phyloP scores from a whole-genome alignment of 148 eudicot genomes.

The Amaranthus hypochondriacus region DNA sequence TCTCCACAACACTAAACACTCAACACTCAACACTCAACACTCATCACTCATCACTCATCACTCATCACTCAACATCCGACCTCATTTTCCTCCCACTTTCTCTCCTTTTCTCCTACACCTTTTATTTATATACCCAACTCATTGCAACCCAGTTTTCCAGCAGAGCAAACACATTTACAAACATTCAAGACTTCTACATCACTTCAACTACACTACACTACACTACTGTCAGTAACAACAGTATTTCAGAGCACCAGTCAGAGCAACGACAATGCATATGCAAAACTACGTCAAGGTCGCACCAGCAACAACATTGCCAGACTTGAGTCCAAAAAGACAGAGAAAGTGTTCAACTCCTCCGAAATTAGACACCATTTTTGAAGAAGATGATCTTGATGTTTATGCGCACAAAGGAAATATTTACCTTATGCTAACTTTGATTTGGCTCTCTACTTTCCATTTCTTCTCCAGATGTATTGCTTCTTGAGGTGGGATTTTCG shows the following conservation, averaged over 20 bases:
- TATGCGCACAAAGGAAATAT: too few species aligned
- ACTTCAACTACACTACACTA: too few species aligned
- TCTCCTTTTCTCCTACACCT: neutral
- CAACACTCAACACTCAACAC: neutral
- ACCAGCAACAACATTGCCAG: neutral
- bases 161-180: neutral
- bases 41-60: neutral
- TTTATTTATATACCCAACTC: neutral
- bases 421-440: too few species aligned
- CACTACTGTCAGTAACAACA: too few species aligned
- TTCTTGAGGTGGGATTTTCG: too few species aligned
- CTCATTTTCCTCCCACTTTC: too few species aligned
- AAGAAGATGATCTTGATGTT: constrained; percentile 20
- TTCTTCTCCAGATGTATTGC: too few species aligned
- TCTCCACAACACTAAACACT: neutral
- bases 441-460: too few species aligned
- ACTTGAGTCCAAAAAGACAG: constrained; percentile 2
- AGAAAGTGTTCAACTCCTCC: constrained; percentile 22
- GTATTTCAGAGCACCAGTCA: too few species aligned
- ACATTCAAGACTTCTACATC: too few species aligned
- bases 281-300: constrained; percentile 14
- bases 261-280: too few species aligned
- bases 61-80: neutral
- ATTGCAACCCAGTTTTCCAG: neutral
- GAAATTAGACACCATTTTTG: constrained; percentile 31